These are phyloP conservation scores for Salix udensis DNA, from an alignment of 345 rosid species.

Conservation along the genomic window DNA sequence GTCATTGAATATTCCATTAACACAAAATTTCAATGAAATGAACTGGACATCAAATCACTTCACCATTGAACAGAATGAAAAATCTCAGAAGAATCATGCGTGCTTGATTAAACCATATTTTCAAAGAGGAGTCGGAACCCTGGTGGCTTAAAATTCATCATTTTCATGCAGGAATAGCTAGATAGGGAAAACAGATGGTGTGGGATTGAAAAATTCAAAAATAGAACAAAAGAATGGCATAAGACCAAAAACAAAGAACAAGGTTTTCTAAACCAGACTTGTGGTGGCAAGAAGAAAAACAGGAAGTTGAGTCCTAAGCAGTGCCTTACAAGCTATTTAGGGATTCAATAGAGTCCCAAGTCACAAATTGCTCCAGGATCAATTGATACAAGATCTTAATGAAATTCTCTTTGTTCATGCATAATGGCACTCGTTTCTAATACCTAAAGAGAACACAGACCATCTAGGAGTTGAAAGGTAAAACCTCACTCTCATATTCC, in stretches of 20 bases:
- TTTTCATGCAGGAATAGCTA: background rate
- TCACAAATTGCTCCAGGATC: background rate
- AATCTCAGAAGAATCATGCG: no score
- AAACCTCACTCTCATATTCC: background rate
- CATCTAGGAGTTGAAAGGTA: background rate
- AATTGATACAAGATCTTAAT: background rate
- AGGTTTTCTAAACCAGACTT: background rate
- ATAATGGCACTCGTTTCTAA: background rate
- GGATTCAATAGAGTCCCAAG: background rate
- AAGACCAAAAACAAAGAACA: no score
- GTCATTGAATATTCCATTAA: slow-evolving; percentile 23
- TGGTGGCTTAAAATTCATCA: background rate
- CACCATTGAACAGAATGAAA: background rate
- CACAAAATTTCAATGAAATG: background rate
- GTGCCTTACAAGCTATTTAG: background rate
- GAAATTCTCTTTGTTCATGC: background rate
- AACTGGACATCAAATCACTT: background rate
- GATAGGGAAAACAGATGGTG: background rate
- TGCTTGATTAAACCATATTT: background rate
- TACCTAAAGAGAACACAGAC: background rate
- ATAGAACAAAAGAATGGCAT: background rate
- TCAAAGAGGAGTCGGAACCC: background rate
- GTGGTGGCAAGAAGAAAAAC: background rate
- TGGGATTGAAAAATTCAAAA: background rate
- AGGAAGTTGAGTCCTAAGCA: background rate